Evolutionary conservation across 345 rosid genomes (phyloP), one percentile per base, ranked within the genome.

Genomic region (Nephelium lappaceum): DNA sequence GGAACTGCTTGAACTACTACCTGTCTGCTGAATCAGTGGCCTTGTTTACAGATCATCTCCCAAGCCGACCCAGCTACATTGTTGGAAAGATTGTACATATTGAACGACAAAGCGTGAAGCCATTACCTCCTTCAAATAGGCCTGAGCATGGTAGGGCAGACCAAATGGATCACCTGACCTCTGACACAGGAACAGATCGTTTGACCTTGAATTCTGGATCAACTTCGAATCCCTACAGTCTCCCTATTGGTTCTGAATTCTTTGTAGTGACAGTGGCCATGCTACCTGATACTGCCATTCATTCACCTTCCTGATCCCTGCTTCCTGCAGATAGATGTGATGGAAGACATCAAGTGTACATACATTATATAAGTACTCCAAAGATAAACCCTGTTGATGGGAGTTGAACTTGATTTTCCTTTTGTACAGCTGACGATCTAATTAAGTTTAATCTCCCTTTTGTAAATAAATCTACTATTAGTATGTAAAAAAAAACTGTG

Each of bases 191-290:
- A 74, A 79, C 89, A 58, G 93, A 90, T 79, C 75, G 83, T 73
- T 77, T 88, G 80, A 84, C 89, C 79, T 79, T 89, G 85, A 92
- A 88, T 82, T 81, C 89, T 58, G 88, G 87, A 63, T 80, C 88
- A 41, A 79, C 80, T 75, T 72, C 77, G 71, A 97, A 91, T 84
- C 98, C 95, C 38, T 96, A 91, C 70, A 88, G 91, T 67, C 94
- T 96, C 73, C 90, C 97, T 19, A 70, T 86, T 74, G 98, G 99
- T 74, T 91, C 93, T 83, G 98, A 91, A 89, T 94, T 89, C 87
- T 97, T 90, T 79, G 75, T 97, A 77, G 98, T 94, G 87, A 94
- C 98, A 55, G 88, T 97, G 84, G 99, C 99, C 27, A 97, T 97
- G 98, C 84, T 97, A 86, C 99, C 99, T 51, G 98, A 89, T 76